Percentiles rank a stretch among this genome's conserved stretches.
Conservation (phyloP, 2,329 filamentous ascomycete species). For the Apiospora pterosperma region DNA sequence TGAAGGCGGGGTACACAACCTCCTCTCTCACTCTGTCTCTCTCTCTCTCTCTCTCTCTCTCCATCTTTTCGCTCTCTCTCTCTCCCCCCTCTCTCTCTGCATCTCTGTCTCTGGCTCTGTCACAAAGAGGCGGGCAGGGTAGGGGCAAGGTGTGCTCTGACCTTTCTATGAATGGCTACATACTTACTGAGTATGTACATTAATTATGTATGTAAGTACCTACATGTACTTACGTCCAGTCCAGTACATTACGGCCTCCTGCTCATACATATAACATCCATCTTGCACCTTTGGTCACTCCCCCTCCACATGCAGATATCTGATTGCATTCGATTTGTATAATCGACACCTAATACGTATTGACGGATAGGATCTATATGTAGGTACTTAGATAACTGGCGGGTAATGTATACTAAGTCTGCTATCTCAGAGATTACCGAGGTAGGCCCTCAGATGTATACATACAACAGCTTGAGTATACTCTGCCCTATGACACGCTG, state of each 20-base stretch:
- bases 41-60: background rate
- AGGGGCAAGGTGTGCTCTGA: background rate
- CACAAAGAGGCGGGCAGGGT: background rate
- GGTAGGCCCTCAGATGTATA: background rate
- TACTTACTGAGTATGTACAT: background rate
- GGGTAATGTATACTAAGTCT: background rate
- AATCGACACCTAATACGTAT: background rate
- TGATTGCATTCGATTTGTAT: background rate
- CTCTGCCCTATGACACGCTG: background rate
- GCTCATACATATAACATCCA: background rate
- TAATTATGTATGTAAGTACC: background rate
- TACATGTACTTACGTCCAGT: background rate
- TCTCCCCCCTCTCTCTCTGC: background rate
- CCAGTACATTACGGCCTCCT: background rate
- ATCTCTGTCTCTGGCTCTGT: no score
- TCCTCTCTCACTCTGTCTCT: background rate
- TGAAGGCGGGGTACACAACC: background rate
- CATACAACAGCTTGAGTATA: background rate
- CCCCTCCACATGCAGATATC: background rate
- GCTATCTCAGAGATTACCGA: background rate
- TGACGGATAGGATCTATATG: background rate
- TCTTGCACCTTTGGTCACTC: background rate
- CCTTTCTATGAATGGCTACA: background rate
- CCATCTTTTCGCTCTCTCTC: background rate
- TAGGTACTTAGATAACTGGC: background rate